Evolutionary conservation across 2,329 filamentous ascomycete species (phyloP), one percentile per base, ranked within the genome.

Genomic region (Cladosporium sp.): DNA sequence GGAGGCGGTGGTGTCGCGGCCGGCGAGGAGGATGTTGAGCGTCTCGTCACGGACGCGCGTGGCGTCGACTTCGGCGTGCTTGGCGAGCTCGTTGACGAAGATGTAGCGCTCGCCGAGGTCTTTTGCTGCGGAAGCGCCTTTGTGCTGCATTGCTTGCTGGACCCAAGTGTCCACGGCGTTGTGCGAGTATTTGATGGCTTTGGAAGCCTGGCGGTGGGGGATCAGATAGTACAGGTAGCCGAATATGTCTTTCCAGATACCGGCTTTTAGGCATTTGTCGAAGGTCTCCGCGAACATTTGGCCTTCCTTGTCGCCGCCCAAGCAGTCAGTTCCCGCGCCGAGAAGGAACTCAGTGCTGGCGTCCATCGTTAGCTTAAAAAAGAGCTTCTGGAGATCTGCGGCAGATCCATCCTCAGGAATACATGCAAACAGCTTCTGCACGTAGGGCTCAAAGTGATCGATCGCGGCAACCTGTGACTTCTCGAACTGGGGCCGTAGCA

Each of bases 331-430:
- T 19, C 58, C 59, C 38, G 79, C 70, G 4, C 84, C 84, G 33
- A 86, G 82, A 4, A 87, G 67, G 53, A 87, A 84, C 37, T 84
- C 81, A 0, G 82, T 86, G 0, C 82, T 80, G 0, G 81, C 79
- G 54, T 87, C 83, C 18, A 87, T 72, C 0, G 83, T 84, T 62
- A 85, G 74, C 43, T 77, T 74, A 59, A 84, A 84, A 61, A 86
- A 83, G 3, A 85, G 67, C 7, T 78, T 74, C 62, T 82, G 78
- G 22, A 87, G 68, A 58, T 86, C 80, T 5, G 86, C 74, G 0
- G 73, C 75, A 2, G 72, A 67, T 43, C 82, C 76, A 51, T 78
- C 69, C 0, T 65, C 62, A 0, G 81, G 80, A 10, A 87, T 74
- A 34, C 75, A 73, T 19, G 73, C 70, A 13, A 86, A 69, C 45